Conservation (phyloP, 352 stramenopile genomes). For the Hyaloperonospora arabidopsidis region DNA sequence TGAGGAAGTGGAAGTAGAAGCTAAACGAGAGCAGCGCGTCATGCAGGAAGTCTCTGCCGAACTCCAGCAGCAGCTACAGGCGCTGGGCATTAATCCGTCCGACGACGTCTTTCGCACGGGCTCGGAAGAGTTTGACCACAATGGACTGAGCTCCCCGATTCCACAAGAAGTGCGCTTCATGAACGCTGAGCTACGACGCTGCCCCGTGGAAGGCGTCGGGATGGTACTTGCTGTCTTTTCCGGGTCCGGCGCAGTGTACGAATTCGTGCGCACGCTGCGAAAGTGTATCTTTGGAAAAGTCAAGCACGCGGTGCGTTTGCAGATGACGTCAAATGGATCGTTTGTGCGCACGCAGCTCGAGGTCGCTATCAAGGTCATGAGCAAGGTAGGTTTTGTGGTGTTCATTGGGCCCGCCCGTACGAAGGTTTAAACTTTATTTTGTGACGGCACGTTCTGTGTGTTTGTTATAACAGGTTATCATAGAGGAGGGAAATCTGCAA, state of each 20-base stretch:
- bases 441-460: too few relatives aligned
- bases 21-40: background rate
- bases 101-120: slow-evolving; percentile 79
- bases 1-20: slow-evolving; percentile 3
- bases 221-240: slow-evolving; percentile 77
- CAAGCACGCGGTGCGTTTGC: slow-evolving; percentile 79
- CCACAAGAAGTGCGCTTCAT: slow-evolving; percentile 83
- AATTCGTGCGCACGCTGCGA: slow-evolving; percentile 78
- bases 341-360: slow-evolving; percentile 77
- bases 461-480: slow-evolving; percentile 51
- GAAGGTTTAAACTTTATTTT: background rate
- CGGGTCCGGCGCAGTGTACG: slow-evolving; percentile 70
- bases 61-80: slow-evolving; percentile 70
- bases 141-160: slow-evolving; percentile 73
- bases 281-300: slow-evolving; percentile 87
- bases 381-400: slow-evolving; percentile 45
- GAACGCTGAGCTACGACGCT: slow-evolving; percentile 75
- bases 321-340: slow-evolving; percentile 60
- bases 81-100: slow-evolving; percentile 70
- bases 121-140: slow-evolving; percentile 66
- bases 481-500: slow-evolving; percentile 79
- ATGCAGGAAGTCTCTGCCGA: slow-evolving; percentile 64
- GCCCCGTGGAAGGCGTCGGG: slow-evolving; percentile 64
- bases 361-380: slow-evolving; percentile 86
- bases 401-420: background rate